phyloP scores from a whole-genome alignment of 768 basidiomycete genomes.

The Piloderma croceum region DNA sequence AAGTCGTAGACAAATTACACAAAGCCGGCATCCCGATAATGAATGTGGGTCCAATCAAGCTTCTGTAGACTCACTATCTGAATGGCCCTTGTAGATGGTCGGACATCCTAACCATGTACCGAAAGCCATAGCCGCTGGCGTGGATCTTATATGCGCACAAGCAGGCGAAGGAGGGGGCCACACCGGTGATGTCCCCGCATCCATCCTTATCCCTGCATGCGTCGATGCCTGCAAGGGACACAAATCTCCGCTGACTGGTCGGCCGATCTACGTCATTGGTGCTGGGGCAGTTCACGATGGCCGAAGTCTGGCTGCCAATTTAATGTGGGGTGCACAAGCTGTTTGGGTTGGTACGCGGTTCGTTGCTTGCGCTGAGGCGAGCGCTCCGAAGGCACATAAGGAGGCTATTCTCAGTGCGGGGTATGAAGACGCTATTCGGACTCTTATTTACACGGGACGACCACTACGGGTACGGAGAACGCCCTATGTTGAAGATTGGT shows the following conservation, averaged over 20 bases:
- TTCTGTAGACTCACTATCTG: too few relatives aligned
- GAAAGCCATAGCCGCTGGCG: constrained; percentile 77
- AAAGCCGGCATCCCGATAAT: constrained; percentile 80
- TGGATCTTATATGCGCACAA: constrained; percentile 92
- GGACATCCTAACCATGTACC: constrained; percentile 89
- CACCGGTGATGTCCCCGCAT: constrained; percentile 75
- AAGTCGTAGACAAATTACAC: constrained; percentile 78
- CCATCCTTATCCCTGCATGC: constrained; percentile 85
- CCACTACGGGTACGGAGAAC: constrained; percentile 83
- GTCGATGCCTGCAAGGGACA: constrained; percentile 78
- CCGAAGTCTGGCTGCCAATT: constrained; percentile 77
- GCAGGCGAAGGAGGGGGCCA: constrained; percentile 89
- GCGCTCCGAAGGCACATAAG: constrained; percentile 81
- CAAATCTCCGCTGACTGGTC: constrained; percentile 74
- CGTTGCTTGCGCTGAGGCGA: constrained; percentile 76
- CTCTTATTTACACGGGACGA: constrained; percentile 86
- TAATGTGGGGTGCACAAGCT: constrained; percentile 84
- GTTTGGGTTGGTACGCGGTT: constrained; percentile 89
- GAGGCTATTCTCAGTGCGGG: constrained; percentile 64
- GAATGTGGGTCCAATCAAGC: too few relatives aligned
- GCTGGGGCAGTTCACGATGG: constrained; percentile 92
- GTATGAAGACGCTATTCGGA: constrained; percentile 75
- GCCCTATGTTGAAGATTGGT: constrained; percentile 83
- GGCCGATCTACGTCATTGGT: constrained; percentile 82
- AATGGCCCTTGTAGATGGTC: too few relatives aligned